A percentile compares a stretch with the other conserved stretches of the same genome.
Conservation (phyloP, 202 grass and related monocot genomes). For the Setaria viridis region DNA sequence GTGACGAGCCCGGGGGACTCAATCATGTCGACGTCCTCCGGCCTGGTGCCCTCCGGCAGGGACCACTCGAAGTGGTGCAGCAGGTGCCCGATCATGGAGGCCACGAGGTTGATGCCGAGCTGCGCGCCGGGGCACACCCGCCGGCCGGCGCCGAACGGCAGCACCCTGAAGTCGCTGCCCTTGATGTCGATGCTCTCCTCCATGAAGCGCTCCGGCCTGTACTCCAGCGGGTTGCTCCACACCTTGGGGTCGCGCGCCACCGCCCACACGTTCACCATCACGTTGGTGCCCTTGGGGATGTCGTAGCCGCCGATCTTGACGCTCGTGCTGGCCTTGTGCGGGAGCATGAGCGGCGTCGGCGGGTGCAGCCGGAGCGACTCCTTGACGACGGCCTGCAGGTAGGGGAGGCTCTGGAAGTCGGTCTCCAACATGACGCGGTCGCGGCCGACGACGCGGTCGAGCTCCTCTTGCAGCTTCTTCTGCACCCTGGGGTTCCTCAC, state of each 20-base stretch:
- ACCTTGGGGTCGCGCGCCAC: conserved; percentile 76
- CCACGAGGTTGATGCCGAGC: conserved; percentile 85
- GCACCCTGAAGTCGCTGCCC: conserved; percentile 81
- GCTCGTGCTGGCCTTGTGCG: conserved; percentile 70
- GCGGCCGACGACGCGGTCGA: conserved; percentile 66
- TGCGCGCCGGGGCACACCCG: conserved; percentile 89
- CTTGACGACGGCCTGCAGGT: conserved; percentile 78
- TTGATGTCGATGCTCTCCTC: conserved; percentile 97
- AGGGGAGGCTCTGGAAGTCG: conserved; percentile 79
- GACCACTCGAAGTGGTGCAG: conserved; percentile 91
- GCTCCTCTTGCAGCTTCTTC: conserved; percentile 83
- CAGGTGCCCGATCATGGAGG: conserved; percentile 93
- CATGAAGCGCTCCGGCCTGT: conserved; percentile 72
- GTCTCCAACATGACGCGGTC: conserved; percentile 81
- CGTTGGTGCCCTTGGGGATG: conserved; percentile 83
- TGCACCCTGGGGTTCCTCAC: conserved; percentile 78
- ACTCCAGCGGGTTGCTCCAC: conserved; percentile 83
- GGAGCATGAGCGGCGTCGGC: conserved; percentile 89
- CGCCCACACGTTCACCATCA: conserved; percentile 93
- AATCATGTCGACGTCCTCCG: conserved; percentile 70
- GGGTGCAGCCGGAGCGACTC: conserved; percentile 93
- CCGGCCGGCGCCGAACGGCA: conserved; percentile 81
- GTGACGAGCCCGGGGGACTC: conserved; percentile 79
- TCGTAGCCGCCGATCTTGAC: conserved; percentile 80
- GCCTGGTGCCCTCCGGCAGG: conserved; percentile 61